phyloP scores from a whole-genome alignment of 2,329 filamentous ascomycete species.

The Cladosporium sp. region DNA sequence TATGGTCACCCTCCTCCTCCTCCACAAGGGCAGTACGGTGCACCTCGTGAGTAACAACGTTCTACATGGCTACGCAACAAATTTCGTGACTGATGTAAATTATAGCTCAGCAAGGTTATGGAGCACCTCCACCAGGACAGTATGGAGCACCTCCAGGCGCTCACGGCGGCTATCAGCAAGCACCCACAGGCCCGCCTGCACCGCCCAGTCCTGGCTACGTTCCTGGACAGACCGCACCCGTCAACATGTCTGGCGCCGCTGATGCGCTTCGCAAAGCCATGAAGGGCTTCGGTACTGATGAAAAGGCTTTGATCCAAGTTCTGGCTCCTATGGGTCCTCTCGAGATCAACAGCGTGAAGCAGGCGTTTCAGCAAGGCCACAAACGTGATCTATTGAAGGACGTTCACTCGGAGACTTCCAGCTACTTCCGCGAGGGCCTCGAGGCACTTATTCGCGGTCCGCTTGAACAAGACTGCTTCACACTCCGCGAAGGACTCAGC shows the following conservation, averaged over 20 bases:
- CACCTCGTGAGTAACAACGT: too few relatives aligned
- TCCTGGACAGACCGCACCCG: conserved; percentile 65
- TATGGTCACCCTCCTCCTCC: conserved; percentile 22
- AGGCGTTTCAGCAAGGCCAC: conserved; percentile 65
- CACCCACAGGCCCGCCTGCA: conserved; percentile 52
- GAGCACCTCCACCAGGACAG: conserved; percentile 24
- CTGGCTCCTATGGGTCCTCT: conserved; percentile 74
- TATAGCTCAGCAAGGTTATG: conserved; percentile 24
- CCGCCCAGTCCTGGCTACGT: conserved; percentile 74
- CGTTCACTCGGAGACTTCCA: conserved; percentile 71
- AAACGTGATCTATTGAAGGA: conserved; percentile 71
- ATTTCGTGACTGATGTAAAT: neutral
- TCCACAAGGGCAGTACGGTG: conserved; percentile 24
- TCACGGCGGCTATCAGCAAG: conserved; percentile 23
- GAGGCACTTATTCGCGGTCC: conserved; percentile 77
- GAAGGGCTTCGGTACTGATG: conserved; percentile 92
- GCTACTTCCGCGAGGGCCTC: conserved; percentile 73
- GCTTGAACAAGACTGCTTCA: conserved; percentile 71
- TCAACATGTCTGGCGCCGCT: conserved; percentile 67
- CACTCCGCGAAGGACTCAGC: conserved; percentile 69
- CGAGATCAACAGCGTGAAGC: conserved; percentile 69
- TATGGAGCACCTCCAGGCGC: conserved; percentile 24
- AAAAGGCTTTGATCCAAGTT: conserved; percentile 70
- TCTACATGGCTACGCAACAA: too few relatives aligned
- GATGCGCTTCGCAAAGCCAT: conserved; percentile 76